These are phyloP conservation scores for Neurospora pannonica DNA, from an alignment of 495 filamentous ascomycete species.

Conservation along the genomic window DNA sequence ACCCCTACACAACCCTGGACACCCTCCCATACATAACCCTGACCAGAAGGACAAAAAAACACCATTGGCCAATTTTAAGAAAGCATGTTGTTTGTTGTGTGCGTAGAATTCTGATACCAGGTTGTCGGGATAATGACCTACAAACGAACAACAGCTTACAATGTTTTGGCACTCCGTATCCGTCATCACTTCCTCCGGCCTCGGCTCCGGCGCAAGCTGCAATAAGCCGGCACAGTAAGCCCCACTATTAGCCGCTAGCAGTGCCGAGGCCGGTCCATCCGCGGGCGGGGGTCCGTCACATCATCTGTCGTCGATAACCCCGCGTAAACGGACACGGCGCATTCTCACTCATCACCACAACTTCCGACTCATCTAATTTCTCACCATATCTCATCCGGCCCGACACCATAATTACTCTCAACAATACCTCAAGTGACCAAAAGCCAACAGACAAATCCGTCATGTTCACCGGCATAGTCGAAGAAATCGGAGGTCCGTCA, in stretches of 20 bases:
- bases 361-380: background rate
- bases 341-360: background rate
- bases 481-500: conserved; percentile 78
- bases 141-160: background rate
- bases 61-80: background rate
- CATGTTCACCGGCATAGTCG: conserved; percentile 98
- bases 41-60: background rate
- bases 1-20: background rate
- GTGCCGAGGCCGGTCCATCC: background rate
- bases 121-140: background rate
- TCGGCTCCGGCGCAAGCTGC: background rate
- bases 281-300: background rate
- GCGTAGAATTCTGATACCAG: background rate
- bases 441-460: background rate
- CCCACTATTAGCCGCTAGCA: background rate
- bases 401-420: too few relatives aligned
- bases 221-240: background rate
- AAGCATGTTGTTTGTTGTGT: background rate
- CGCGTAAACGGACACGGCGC: background rate
- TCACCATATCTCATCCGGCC: background rate
- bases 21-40: background rate
- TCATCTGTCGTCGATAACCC: background rate
- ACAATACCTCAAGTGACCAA: too few relatives aligned
- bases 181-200: background rate
- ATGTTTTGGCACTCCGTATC: background rate